Conservation (phyloP, 176 grass and related monocot species). For the Pontederia crassipes region DNA sequence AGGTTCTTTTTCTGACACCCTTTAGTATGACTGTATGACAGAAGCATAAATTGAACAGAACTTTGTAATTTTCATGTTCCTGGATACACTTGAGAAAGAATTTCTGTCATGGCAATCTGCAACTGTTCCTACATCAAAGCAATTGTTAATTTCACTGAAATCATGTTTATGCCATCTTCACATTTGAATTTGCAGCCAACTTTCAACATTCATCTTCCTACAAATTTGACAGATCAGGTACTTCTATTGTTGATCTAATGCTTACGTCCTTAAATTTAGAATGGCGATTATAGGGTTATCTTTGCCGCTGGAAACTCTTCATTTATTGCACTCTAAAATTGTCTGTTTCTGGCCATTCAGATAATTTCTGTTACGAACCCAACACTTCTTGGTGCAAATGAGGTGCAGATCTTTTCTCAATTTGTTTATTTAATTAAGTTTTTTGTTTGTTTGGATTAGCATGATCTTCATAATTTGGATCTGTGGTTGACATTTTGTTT, state of each 20-base stretch:
- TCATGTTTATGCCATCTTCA: constrained; percentile 12
- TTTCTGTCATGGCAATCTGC: no score
- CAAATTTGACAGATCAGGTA: constrained; percentile 67
- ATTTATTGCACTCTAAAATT: constrained; percentile 1
- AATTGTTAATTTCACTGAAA: background rate
- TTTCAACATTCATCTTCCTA: constrained; percentile 64
- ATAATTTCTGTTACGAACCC: constrained; percentile 84
- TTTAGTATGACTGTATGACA: background rate
- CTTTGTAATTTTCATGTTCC: background rate
- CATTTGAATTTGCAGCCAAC: constrained; percentile 30
- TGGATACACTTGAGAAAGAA: background rate
- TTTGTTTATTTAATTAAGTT: background rate
- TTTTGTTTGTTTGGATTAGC: no score
- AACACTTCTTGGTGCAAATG: constrained; percentile 67
- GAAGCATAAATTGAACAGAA: background rate
- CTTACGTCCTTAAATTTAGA: background rate
- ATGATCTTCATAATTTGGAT: no score
- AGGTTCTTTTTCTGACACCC: constrained; percentile 28
- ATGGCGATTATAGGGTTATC: background rate
- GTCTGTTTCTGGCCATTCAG: constrained; percentile 32
- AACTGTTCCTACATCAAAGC: background rate
- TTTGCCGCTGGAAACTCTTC: constrained; percentile 5
- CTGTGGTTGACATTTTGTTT: no score
- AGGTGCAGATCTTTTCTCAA: constrained; percentile 36
- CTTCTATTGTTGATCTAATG: background rate